These are phyloP conservation scores for Hansenula anomala DNA, from an alignment of 1,139 yeast genomes.

Conservation along the genomic window DNA sequence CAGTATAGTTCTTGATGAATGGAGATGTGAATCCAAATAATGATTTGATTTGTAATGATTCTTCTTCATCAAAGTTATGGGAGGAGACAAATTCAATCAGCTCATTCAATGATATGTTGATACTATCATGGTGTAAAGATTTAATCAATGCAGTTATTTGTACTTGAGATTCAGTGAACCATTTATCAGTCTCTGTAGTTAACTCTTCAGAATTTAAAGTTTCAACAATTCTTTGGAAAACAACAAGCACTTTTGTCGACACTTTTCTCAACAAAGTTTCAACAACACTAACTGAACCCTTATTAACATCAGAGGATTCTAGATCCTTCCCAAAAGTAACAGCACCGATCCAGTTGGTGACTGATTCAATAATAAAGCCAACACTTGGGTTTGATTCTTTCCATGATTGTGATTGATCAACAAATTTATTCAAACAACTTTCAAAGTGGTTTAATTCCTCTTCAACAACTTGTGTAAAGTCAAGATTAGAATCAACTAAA, in stretches of 20 bases:
- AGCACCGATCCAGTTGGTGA: conserved; percentile 35
- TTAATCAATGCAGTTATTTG: conserved; percentile 35
- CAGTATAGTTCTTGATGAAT: conserved; percentile 47
- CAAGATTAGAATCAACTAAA: conserved; percentile 3
- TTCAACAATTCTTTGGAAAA: conserved; percentile 54
- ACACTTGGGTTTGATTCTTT: conserved; percentile 24
- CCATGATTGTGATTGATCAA: conserved; percentile 23
- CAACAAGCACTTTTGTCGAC: conserved; percentile 58
- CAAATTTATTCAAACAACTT: neutral
- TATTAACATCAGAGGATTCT: no score
- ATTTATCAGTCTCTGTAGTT: conserved; percentile 52
- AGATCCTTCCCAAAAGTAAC: neutral
- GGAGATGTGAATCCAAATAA: conserved; percentile 54
- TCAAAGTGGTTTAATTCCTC: neutral
- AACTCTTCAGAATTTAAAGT: conserved; percentile 31
- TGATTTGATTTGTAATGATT: conserved; percentile 32
- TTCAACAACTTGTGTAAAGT: conserved; percentile 8
- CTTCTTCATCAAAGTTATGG: conserved; percentile 32
- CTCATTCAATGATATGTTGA: conserved; percentile 27
- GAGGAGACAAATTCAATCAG: conserved; percentile 26
- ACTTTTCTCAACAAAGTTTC: conserved; percentile 37
- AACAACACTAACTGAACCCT: no score
- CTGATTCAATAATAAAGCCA: conserved; percentile 43
- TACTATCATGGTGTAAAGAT: conserved; percentile 28
- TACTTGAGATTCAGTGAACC: conserved; percentile 53